These are phyloP conservation scores for Fusarium sp. DNA, from an alignment of 2,329 filamentous ascomycete genomes.

Conservation along the genomic window DNA sequence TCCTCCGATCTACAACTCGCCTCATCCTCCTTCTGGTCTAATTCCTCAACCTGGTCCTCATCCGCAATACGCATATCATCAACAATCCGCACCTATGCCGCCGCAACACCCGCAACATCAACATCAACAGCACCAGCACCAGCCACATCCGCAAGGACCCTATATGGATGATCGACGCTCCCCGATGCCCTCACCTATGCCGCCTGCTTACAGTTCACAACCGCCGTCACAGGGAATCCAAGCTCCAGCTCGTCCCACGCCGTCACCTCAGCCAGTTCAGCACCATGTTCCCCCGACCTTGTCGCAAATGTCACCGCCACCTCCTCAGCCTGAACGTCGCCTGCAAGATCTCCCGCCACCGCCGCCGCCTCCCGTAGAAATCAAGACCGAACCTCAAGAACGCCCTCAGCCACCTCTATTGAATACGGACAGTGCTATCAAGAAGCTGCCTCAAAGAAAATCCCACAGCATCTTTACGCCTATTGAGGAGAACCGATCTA, in stretches of 20 bases:
- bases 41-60: slow-evolving; percentile 40
- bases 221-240: slow-evolving; percentile 62
- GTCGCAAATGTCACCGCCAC: slow-evolving; percentile 65
- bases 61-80: slow-evolving; percentile 42
- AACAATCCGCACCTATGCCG: slow-evolving; percentile 48
- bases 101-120: slow-evolving; percentile 52
- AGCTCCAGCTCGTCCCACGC: slow-evolving; percentile 62
- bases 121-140: not conserved
- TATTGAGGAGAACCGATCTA: slow-evolving; percentile 91
- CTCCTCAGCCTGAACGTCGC: slow-evolving; percentile 60
- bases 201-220: slow-evolving; percentile 72
- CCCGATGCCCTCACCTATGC: slow-evolving; percentile 74
- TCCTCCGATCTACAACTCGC: slow-evolving; percentile 83
- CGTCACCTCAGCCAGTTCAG: slow-evolving; percentile 69
- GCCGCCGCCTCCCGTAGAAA: slow-evolving; percentile 63
- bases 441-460: slow-evolving; percentile 79
- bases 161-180: slow-evolving; percentile 74
- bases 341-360: slow-evolving; percentile 65
- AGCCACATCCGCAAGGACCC: slow-evolving; percentile 57
- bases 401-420: slow-evolving; percentile 60
- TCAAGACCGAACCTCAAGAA: slow-evolving; percentile 62
- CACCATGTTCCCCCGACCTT: slow-evolving; percentile 62
- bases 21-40: slow-evolving; percentile 41
- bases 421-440: slow-evolving; percentile 65
- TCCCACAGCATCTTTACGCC: slow-evolving; percentile 96